phyloP scores from a whole-genome alignment of 257 asterid genomes.

The Anisodus acutangulus region DNA sequence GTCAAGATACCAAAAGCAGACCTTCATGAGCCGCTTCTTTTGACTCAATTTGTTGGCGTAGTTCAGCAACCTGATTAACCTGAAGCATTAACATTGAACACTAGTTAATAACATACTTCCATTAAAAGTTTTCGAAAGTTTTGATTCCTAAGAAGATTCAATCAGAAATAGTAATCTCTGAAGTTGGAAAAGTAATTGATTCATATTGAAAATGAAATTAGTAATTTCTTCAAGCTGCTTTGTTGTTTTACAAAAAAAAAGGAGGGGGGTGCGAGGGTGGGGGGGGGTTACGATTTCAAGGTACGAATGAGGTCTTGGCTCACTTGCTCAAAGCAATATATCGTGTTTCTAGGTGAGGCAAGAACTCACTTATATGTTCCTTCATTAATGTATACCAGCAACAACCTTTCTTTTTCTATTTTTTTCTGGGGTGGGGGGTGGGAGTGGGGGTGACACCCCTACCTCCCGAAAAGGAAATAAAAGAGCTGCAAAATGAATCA shows the following conservation, averaged over 20 bases:
- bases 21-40: slow-evolving; percentile 86
- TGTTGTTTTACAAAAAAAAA: not conserved
- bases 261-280: not conserved
- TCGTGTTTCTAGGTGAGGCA: slow-evolving; percentile 4
- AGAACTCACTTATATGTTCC: slow-evolving; percentile 3
- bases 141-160: not conserved
- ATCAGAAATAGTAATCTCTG: not conserved
- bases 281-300: not conserved
- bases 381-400: not conserved
- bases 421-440: not conserved
- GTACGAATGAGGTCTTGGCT: slow-evolving; percentile 5
- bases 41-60: slow-evolving; percentile 64
- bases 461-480: not conserved
- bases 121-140: not conserved
- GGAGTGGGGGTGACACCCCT: not conserved
- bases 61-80: slow-evolving; percentile 69
- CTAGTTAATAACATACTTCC: not conserved
- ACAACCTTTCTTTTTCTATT: not conserved
- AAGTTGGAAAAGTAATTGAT: slow-evolving; percentile 2
- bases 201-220: not conserved
- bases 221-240: not conserved
- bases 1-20: slow-evolving; percentile 36
- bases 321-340: slow-evolving; percentile 16
- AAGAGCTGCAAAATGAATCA: not conserved
- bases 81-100: slow-evolving; percentile 29